A percentile compares a stretch with the other conserved stretches of the same genome.
These are phyloP conservation scores for Avicennia marina DNA, from an alignment of 257 asterid genomes.

Conservation along the genomic window DNA sequence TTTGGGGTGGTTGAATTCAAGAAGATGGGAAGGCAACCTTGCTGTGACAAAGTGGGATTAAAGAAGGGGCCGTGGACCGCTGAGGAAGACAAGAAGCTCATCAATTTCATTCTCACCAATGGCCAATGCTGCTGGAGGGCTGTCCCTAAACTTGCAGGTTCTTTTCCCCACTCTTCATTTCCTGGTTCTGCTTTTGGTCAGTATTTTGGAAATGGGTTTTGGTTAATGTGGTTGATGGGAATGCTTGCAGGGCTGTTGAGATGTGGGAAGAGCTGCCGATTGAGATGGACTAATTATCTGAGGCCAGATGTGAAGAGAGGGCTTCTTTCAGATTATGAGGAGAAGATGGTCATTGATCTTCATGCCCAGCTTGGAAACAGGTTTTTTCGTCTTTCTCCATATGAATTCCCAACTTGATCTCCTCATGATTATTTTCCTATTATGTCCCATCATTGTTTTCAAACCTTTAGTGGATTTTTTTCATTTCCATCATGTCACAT, in stretches of 20 bases:
- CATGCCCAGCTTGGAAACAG: slow-evolving; percentile 98
- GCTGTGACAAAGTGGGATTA: slow-evolving; percentile 92
- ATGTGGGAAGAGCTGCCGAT: slow-evolving; percentile 94
- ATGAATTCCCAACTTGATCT: not conserved
- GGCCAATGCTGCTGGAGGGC: slow-evolving; percentile 99
- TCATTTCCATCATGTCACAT: too few species aligned
- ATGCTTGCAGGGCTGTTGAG: slow-evolving; percentile 59
- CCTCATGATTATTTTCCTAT: too few species aligned
- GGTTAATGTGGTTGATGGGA: not conserved
- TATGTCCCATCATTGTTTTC: too few species aligned
- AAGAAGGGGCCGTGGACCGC: slow-evolving; percentile 98
- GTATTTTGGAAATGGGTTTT: not conserved
- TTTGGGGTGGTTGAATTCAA: too few species aligned
- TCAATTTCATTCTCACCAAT: slow-evolving; percentile 66
- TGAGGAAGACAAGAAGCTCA: slow-evolving; percentile 86
- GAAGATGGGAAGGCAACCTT: slow-evolving; percentile 92
- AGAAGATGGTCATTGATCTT: slow-evolving; percentile 92
- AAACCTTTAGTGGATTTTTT: too few species aligned
- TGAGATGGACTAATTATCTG: slow-evolving; percentile 90
- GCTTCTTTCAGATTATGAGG: slow-evolving; percentile 78
- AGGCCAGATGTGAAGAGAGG: slow-evolving; percentile 97
- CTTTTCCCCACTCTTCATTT: not conserved
- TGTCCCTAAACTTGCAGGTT: slow-evolving; percentile 94
- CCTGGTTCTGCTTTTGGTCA: not conserved
- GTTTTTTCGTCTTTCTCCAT: slow-evolving; percentile 16